A percentile compares a stretch with the other conserved stretches of the same genome.
Conservation (phyloP, 305 asterid species). For the Rubia peregrina region DNA sequence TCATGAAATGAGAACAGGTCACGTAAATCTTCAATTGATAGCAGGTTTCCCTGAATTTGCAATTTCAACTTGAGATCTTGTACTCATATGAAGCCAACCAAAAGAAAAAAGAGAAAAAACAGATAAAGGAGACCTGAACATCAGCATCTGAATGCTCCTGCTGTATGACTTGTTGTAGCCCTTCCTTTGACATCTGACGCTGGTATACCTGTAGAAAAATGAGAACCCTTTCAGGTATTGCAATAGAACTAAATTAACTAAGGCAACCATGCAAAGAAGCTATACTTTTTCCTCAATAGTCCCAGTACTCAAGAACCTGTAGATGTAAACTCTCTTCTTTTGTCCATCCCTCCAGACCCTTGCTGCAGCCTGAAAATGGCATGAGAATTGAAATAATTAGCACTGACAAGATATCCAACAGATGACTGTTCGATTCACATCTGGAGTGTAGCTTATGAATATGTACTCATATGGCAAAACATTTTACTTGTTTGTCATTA, state of each 20-base stretch:
- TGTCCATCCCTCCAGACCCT: conserved; percentile 99
- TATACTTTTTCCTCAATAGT: conserved; percentile 95
- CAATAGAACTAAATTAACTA: conserved; percentile 3
- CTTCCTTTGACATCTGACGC: conserved; percentile 99
- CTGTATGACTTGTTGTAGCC: conserved; percentile 93
- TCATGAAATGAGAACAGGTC: conserved; percentile 86
- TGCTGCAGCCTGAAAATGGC: conserved; percentile 76
- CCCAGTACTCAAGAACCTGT: conserved; percentile 91
- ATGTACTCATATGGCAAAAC: conserved; percentile 2
- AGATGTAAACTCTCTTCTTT: conserved; percentile 95
- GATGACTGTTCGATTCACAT: not conserved
- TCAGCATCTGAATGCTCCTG: conserved; percentile 67
- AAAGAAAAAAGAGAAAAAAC: not conserved
- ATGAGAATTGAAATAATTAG: conserved; percentile 19
- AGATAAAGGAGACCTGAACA: conserved; percentile 35
- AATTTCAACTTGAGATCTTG: conserved; percentile 20
- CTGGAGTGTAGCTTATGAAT: not conserved
- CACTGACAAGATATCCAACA: not conserved
- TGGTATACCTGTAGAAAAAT: conserved; percentile 68
- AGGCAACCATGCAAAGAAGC: conserved; percentile 5
- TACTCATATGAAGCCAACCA: not conserved
- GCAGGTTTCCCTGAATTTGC: conserved; percentile 63
- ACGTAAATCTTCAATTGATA: conserved; percentile 90
- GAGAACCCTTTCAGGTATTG: not conserved
- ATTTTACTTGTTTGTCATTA: conserved; percentile 88